Base-by-base conservation (phyloP, 805 yeast genomes). In the Hanseniaspora mollemarum region DNA sequence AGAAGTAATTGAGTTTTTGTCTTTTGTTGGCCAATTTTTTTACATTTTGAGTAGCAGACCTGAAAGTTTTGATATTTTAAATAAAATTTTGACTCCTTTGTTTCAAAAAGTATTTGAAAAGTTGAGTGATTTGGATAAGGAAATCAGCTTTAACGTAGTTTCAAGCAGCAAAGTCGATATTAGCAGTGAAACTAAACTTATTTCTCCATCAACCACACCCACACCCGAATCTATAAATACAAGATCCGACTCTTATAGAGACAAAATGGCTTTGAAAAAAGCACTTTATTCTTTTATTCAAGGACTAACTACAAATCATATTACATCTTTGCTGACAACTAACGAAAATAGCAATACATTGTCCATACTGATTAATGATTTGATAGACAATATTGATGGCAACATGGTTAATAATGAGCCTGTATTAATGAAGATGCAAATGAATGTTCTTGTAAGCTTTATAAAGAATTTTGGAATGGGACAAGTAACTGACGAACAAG, bases 1-100 rank as follows among this genome's bases (percentile, higher is more conserved):
- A 49, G 96, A 88, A 62, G 68, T 90, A 62, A 73, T 75, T 35
- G 95, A 87, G 60, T 87, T 92, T 61, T 67, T 87, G 51, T 76
- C 90, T 36, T 90, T 92, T 63, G 67, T 92, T 54, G 88, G 94
- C 4, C 97, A 92, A 66, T 76, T 92, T 54, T 76, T 83, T 48
- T 96, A 90, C 63, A 76, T 73, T 56, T 87, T 81, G 66, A 76
- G 78, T 59, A 71, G 71, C 42, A 81, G 84, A 57, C 78, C 76
- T 39, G 74, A 72, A 40, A 77, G 87, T 49, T 87, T 84, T 64
- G 78, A 79, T 57, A 69, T 90, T 65, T 70, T 90, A 55, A 78
- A 83, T 59, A 80, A 80, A 51, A 68, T 92, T 54, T 63, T 87
- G 53, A 69, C 83, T 0, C 95, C 96, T n/a, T 71, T 88, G 45